Percentiles rank a stretch among this genome's conserved stretches.
phyloP scores from a whole-genome alignment of 2,329 filamentous ascomycete species.

The Cylindrodendrum hubeiense region DNA sequence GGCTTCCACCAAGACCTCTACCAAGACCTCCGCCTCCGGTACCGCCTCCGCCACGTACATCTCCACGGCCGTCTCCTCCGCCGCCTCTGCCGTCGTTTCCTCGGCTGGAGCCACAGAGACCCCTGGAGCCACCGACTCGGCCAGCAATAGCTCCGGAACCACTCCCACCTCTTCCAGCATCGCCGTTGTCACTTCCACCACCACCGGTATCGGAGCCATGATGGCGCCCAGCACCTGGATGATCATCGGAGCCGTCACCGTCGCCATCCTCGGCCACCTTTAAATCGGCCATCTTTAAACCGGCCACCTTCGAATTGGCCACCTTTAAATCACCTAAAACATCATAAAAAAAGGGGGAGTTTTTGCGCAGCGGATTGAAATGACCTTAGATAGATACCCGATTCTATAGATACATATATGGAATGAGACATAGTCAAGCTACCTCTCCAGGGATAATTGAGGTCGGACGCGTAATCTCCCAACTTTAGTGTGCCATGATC shows the following conservation, averaged over 20 bases:
- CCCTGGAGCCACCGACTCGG: neutral
- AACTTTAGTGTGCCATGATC: neutral
- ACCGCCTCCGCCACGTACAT: neutral
- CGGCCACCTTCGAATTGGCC: no score
- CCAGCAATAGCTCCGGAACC: constrained; percentile 1
- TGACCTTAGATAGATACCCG: constrained; percentile 15
- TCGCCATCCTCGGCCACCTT: neutral
- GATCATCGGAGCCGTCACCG: neutral
- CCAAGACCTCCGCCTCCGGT: neutral
- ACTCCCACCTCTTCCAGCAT: neutral
- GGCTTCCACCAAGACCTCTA: neutral
- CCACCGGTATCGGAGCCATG: neutral
- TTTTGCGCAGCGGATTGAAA: neutral
- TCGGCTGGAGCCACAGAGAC: neutral
- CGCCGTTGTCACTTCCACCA: neutral
- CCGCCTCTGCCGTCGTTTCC: neutral
- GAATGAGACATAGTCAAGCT: constrained; percentile 17
- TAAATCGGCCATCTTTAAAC: no score
- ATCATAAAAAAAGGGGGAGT: neutral
- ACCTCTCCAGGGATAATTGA: constrained; percentile 13
- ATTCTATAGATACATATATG: constrained; percentile 6
- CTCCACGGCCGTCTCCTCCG: neutral
- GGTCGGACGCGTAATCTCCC: constrained; percentile 16
- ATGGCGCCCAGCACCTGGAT: neutral
- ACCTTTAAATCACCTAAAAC: neutral